Percentiles rank a stretch among this genome's conserved stretches.
phyloP scores from a whole-genome alignment of 306 rosid genomes.

The Vigna unguiculata region DNA sequence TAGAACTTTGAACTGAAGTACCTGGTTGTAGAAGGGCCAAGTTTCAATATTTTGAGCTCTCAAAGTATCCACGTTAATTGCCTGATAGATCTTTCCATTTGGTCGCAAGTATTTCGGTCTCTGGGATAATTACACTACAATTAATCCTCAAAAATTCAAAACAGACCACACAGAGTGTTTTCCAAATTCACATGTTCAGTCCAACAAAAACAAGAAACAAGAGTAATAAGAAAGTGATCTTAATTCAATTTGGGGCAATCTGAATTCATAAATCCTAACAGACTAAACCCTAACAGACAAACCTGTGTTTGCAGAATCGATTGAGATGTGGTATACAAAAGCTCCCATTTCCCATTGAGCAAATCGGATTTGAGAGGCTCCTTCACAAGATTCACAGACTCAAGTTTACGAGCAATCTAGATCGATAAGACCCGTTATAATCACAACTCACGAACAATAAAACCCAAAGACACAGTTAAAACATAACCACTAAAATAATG shows the following conservation, averaged over 20 bases:
- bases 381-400: conserved; percentile 64
- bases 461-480: conserved; percentile 7
- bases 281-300: conserved; percentile 18
- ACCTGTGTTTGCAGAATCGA: conserved; percentile 82
- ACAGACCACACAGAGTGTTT: no score
- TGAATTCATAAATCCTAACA: no score
- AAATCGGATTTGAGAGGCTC: conserved; percentile 81
- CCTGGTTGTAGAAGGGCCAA: conserved; percentile 95
- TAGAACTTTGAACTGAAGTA: conserved; percentile 31
- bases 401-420: conserved; percentile 83
- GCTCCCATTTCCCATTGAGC: conserved; percentile 97
- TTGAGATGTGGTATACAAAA: conserved; percentile 81
- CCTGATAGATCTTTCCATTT: conserved; percentile 76
- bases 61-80: conserved; percentile 77
- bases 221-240: no score
- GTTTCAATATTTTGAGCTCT: conserved; percentile 92
- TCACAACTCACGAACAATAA: neutral
- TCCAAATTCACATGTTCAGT: no score
- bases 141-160: conserved; percentile 3
- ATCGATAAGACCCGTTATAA: conserved; percentile 14
- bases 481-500: neutral
- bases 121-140: conserved; percentile 44
- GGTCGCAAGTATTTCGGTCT: conserved; percentile 82
- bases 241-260: no score
- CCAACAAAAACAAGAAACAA: no score